phyloP scores from a whole-genome alignment of 2,329 filamentous ascomycete genomes.

The Fusarium nematophilum region DNA sequence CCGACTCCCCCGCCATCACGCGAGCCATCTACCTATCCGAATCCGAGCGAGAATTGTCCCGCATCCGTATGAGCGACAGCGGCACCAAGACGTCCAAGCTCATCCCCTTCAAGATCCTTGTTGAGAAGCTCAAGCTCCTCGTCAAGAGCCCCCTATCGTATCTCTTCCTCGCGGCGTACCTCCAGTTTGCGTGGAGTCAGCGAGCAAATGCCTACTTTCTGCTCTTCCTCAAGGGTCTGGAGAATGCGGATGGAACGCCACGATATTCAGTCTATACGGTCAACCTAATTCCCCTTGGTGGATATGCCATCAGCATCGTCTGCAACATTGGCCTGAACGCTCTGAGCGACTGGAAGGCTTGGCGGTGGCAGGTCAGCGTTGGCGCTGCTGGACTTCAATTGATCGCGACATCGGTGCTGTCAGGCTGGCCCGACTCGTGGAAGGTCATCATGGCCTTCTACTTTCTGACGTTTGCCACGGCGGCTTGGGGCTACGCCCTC shows the following conservation, averaged over 20 bases:
- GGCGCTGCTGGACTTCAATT: constrained; percentile 56
- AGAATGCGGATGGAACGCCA: constrained; percentile 20
- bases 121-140: constrained; percentile 32
- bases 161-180: constrained; percentile 48
- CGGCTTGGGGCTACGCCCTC: constrained; percentile 47
- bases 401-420: constrained; percentile 46
- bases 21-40: constrained; percentile 28
- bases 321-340: constrained; percentile 65
- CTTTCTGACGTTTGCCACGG: constrained; percentile 51
- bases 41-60: constrained; percentile 22
- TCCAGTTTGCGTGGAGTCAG: constrained; percentile 50
- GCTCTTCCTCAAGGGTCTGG: constrained; percentile 48
- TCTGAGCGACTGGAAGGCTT: constrained; percentile 58
- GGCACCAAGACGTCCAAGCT: constrained; percentile 33
- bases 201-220: constrained; percentile 52
- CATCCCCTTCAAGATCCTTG: constrained; percentile 28
- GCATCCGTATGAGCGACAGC: constrained; percentile 28
- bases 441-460: constrained; percentile 48
- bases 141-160: constrained; percentile 36
- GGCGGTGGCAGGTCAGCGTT: constrained; percentile 65
- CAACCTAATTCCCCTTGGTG: constrained; percentile 61
- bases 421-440: constrained; percentile 35
- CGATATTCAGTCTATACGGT: constrained; percentile 56
- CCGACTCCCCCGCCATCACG: constrained; percentile 36
- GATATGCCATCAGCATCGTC: constrained; percentile 54